phyloP scores from a whole-genome alignment of 345 rosid species.

The Lepidium sativum region DNA sequence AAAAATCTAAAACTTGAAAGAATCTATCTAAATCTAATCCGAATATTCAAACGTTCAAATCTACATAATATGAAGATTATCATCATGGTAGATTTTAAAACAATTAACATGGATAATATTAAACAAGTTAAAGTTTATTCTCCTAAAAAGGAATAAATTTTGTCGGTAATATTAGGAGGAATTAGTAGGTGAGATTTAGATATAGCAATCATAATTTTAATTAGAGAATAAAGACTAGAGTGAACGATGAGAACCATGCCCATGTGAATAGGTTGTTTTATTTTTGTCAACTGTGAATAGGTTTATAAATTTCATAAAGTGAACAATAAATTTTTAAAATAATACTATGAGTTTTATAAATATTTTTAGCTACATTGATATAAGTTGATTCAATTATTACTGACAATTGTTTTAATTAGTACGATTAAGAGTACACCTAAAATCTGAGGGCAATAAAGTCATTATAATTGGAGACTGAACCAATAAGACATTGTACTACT shows the following conservation, averaged over 20 bases:
- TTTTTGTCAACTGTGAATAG: too few species aligned
- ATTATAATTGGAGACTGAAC: conserved; percentile 24
- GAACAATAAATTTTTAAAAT: neutral
- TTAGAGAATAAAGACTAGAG: neutral
- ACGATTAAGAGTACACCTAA: conserved; percentile 23
- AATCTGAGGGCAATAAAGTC: conserved; percentile 19
- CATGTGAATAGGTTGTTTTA: conserved; percentile 23
- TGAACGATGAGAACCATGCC: neutral
- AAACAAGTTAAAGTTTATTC: neutral
- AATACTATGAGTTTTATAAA: neutral
- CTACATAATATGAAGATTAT: neutral
- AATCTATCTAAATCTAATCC: too few species aligned
- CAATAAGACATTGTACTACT: conserved; percentile 9
- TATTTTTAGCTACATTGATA: neutral
- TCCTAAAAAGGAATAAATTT: neutral
- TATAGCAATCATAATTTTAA: neutral
- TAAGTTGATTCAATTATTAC: conserved; percentile 12
- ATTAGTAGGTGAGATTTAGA: conserved; percentile 18
- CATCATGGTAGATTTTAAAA: neutral
- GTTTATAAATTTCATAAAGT: conserved; percentile 12
- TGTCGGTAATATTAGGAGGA: conserved; percentile 10
- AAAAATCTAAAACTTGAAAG: too few species aligned
- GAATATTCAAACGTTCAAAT: too few species aligned
- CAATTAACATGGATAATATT: neutral
- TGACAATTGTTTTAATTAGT: conserved; percentile 16